These are phyloP conservation scores for Geopyxis carbonaria DNA, from an alignment of 495 filamentous ascomycete genomes.

Conservation along the genomic window DNA sequence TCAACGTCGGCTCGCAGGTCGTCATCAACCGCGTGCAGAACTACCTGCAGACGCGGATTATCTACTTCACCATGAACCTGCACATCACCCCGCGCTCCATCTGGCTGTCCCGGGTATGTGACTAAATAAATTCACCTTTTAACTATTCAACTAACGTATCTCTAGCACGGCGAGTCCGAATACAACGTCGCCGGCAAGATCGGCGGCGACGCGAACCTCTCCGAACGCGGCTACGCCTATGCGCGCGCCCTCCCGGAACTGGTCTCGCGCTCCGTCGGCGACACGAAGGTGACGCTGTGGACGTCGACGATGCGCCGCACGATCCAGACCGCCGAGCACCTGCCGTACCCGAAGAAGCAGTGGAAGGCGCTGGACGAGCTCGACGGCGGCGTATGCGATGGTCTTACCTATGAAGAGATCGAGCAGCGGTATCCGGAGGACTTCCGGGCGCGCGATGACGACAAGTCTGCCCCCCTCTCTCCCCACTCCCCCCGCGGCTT, in stretches of 20 bases:
- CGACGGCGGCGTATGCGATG: constrained; percentile 89
- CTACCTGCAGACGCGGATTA: constrained; percentile 85
- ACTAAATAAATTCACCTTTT: neutral
- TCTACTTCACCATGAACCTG: constrained; percentile 96
- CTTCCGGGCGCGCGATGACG: constrained; percentile 82
- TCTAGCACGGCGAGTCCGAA: constrained; percentile 79
- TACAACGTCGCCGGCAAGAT: constrained; percentile 79
- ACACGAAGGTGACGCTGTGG: constrained; percentile 60
- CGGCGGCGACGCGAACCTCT: constrained; percentile 78
- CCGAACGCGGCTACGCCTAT: constrained; percentile 69
- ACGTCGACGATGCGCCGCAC: constrained; percentile 89
- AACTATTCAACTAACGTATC: constrained; percentile 10
- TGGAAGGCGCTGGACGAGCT: constrained; percentile 98
- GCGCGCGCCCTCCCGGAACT: constrained; percentile 64
- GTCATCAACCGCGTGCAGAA: constrained; percentile 96
- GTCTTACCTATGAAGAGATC: constrained; percentile 87
- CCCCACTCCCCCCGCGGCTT: neutral
- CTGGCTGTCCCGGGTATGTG: constrained; percentile 80
- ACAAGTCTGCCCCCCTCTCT: constrained; percentile 41
- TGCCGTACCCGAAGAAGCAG: constrained; percentile 79
- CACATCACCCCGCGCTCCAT: constrained; percentile 96
- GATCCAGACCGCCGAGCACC: constrained; percentile 70
- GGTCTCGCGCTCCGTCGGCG: constrained; percentile 61
- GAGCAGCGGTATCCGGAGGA: constrained; percentile 80
- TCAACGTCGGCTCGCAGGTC: constrained; percentile 85